These are phyloP conservation scores for Yarrowia alimentaria DNA, from an alignment of 805 yeast species.

Conservation along the genomic window DNA sequence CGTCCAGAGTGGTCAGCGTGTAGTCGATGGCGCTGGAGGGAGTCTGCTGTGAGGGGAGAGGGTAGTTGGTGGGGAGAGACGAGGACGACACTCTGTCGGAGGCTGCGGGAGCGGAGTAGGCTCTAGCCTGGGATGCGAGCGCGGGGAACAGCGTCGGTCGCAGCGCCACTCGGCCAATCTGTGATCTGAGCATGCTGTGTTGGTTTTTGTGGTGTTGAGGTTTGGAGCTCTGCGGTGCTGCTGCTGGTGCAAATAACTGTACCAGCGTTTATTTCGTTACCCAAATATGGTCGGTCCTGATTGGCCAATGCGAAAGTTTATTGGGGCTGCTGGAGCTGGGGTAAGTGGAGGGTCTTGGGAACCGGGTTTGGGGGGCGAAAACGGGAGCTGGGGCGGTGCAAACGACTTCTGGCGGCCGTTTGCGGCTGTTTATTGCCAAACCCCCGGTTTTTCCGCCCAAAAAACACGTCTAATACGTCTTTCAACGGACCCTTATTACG, in stretches of 20 bases:
- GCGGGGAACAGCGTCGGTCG: conserved; percentile 26
- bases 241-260: conserved; percentile 13
- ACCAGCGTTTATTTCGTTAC: conserved; percentile 16
- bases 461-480: no score
- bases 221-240: not conserved
- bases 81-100: conserved; percentile 26
- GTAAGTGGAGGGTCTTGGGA: not conserved
- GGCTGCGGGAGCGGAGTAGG: conserved; percentile 7
- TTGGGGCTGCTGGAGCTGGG: not conserved
- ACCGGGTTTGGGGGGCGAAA: not conserved
- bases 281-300: conserved; percentile 3
- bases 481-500: no score
- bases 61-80: conserved; percentile 62
- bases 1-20: conserved; percentile 76
- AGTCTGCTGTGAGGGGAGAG: conserved; percentile 65
- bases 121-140: not conserved
- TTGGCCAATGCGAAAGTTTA: conserved; percentile 9
- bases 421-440: no score
- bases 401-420: no score
- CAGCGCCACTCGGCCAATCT: conserved; percentile 26
- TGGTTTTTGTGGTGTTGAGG: not conserved
- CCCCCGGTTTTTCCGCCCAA: no score
- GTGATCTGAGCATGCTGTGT: conserved; percentile 18
- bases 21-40: conserved; percentile 66
- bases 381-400: no score